Base-by-base conservation (phyloP, 441 rosid species). In the Erodium moschatum region DNA sequence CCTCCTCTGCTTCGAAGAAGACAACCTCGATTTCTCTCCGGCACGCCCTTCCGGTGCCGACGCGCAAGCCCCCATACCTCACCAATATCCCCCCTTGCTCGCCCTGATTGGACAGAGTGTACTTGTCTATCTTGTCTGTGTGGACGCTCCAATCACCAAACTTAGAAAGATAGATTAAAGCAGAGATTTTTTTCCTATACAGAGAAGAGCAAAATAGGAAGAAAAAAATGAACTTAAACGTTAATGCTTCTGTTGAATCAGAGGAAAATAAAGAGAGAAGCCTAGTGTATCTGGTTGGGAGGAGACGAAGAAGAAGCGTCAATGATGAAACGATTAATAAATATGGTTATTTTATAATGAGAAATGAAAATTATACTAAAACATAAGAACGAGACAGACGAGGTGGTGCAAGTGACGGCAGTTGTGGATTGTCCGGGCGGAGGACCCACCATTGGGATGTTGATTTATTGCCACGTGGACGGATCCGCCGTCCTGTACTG, bases 21-120 rank as follows among this genome's bases (percentile, higher is more conserved):
- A 8, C 44, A 6, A 40, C 44, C 44, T 40, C 44, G 11, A 6
- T 6, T 40, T 40, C 44, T 40, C 44, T 9, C 44, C 1, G 44
- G 1, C 11, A 40, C 44, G 44, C 63, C 82, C 81, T 50, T 87
- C 85, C 1, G 90, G 93, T 10, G 83, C 75, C 44, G 97, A 91
- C 61, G 79, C 89, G 68, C 97, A 89, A 24, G 81, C 75, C 66
- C 97, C 93, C 93, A 91, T 90, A 35, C 74, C 54, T 67, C 71
- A 42, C 5, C 6, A 35, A 46, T 56, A 6, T 56, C 63, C 9
- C 44, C 44, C 44, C 29, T 24, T 2, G 38, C 38, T 33, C 6
- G 38, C 38, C 38, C 38, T 33, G 38, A 33, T 33, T 5, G 38
- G 38, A 33, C n/a, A n/a, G n/a, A n/a, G n/a, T n/a, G 2, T 6